These are phyloP conservation scores for Gracilaria gracilis DNA, from an alignment of 23 red algal species.

Conservation along the genomic window DNA sequence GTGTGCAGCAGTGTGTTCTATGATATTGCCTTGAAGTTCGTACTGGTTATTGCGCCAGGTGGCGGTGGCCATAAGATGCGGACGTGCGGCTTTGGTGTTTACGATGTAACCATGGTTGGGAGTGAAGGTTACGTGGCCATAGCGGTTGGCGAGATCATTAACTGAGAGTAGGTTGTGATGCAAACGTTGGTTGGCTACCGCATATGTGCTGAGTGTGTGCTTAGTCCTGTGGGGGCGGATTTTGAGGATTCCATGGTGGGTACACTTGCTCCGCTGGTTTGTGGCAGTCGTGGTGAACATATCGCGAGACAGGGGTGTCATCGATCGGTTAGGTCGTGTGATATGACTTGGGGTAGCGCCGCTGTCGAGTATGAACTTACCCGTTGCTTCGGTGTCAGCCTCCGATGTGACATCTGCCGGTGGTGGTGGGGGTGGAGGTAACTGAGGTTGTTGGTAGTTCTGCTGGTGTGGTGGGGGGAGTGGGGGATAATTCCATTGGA, in stretches of 20 bases:
- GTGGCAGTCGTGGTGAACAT: slow-evolving; percentile 5
- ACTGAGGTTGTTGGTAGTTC: neutral
- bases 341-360: slow-evolving; percentile 4
- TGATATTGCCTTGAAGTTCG: neutral
- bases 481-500: neutral
- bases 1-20: no score
- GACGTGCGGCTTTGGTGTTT: neutral
- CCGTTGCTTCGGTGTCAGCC: slow-evolving; percentile 1
- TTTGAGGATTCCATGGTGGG: slow-evolving; percentile 25
- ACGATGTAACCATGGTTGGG: neutral
- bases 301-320: neutral
- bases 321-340: neutral
- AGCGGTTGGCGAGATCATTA: slow-evolving; percentile 8
- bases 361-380: slow-evolving; percentile 3
- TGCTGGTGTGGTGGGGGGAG: neutral
- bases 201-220: neutral
- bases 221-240: slow-evolving; percentile 18
- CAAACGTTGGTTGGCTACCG: neutral
- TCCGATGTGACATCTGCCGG: slow-evolving; percentile 14
- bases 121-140: slow-evolving; percentile 7
- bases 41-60: slow-evolving; percentile 15
- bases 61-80: neutral
- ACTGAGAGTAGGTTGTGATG: slow-evolving; percentile 25
- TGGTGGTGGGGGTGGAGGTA: neutral
- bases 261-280: slow-evolving; percentile 24